phyloP scores from a whole-genome alignment of 169 alveolate genomes.

The Cryptosporidium muris region DNA sequence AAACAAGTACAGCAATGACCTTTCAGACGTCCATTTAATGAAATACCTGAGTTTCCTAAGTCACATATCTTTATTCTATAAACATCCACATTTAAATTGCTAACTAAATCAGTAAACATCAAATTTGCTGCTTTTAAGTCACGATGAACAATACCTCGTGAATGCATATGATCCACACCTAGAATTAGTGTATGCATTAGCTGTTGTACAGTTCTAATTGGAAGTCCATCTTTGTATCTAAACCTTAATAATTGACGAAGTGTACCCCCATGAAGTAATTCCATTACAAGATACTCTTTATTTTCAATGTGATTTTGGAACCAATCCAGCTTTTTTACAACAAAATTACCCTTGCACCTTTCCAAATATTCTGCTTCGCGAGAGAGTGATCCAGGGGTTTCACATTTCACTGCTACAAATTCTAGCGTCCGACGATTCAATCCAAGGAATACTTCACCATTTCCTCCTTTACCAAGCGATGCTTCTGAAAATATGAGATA shows the following conservation, averaged over 20 bases:
- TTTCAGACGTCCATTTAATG: conserved; percentile 60
- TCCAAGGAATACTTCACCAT: conserved; percentile 64
- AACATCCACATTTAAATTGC: conserved; percentile 68
- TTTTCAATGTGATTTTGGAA: conserved; percentile 59
- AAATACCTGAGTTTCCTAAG: conserved; percentile 87
- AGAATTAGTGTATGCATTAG: conserved; percentile 54
- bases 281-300: conserved; percentile 63
- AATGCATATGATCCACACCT: conserved; percentile 76
- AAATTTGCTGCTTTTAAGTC: conserved; percentile 89
- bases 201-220: conserved; percentile 35
- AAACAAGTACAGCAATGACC: conserved; percentile 82
- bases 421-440: conserved; percentile 57
- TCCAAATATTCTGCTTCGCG: conserved; percentile 70
- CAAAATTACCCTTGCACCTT: conserved; percentile 48
- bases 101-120: conserved; percentile 77
- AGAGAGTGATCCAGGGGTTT: conserved; percentile 57
- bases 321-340: conserved; percentile 61
- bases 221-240: conserved; percentile 65
- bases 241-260: conserved; percentile 64
- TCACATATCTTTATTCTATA: conserved; percentile 86
- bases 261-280: conserved; percentile 70
- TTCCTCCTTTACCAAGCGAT: conserved; percentile 69
- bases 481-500: conserved; percentile 50
- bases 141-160: conserved; percentile 87
- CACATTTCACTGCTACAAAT: conserved; percentile 70